phyloP scores from a whole-genome alignment of 768 basidiomycete species.

The Suillus plorans region DNA sequence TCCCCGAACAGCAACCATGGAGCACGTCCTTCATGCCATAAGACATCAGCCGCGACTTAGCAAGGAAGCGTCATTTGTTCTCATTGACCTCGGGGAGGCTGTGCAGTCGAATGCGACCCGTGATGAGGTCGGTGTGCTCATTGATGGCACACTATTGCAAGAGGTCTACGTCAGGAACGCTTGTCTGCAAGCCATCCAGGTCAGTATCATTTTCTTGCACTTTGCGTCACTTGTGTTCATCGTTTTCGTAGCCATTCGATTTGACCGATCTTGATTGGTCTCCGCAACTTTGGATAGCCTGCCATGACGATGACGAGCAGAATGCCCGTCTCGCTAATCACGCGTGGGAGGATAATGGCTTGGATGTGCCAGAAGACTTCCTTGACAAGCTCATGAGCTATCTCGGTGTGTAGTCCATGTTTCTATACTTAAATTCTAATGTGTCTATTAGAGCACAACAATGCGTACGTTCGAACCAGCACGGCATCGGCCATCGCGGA shows the following conservation, averaged over 20 bases:
- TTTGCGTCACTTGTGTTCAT: constrained; percentile 3
- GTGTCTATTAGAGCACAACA: constrained; percentile 61
- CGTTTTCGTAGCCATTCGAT: constrained; percentile 72
- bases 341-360: constrained; percentile 94
- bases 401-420: constrained; percentile 53
- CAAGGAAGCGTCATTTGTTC: constrained; percentile 79
- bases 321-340: constrained; percentile 78
- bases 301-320: constrained; percentile 88
- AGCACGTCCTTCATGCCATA: constrained; percentile 70
- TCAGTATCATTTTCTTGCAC: constrained; percentile 28
- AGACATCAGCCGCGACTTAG: constrained; percentile 75
- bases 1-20: constrained; percentile 71
- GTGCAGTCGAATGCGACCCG: constrained; percentile 62
- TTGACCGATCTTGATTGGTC: constrained; percentile 94
- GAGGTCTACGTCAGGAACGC: constrained; percentile 87
- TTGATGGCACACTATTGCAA: constrained; percentile 76
- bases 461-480: constrained; percentile 76
- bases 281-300: constrained; percentile 82
- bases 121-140: constrained; percentile 64
- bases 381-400: constrained; percentile 58
- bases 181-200: constrained; percentile 89
- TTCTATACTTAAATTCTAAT: background rate
- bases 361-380: constrained; percentile 74
- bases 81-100: constrained; percentile 80
- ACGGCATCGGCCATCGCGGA: constrained; percentile 73